These are phyloP conservation scores for Lepidium sativum DNA, from an alignment of 345 rosid species.

Conservation along the genomic window DNA sequence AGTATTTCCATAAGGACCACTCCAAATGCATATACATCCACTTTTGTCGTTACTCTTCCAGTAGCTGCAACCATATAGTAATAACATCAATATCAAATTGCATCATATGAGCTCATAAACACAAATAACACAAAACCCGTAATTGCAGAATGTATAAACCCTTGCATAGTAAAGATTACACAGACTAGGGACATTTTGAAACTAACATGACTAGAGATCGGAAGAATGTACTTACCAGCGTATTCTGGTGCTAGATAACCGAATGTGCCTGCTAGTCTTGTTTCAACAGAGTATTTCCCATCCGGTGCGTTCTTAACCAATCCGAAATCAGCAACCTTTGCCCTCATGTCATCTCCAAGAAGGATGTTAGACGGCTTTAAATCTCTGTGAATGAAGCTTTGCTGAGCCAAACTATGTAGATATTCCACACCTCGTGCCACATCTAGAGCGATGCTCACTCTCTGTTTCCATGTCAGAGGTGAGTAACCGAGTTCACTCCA, in stretches of 20 bases:
- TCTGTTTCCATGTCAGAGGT: constrained; percentile 71
- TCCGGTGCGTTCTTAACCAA: constrained; percentile 75
- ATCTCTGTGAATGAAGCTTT: constrained; percentile 82
- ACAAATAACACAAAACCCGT: too few relatives aligned
- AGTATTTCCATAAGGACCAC: constrained; percentile 77
- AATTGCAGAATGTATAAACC: too few relatives aligned
- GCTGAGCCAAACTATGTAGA: constrained; percentile 72
- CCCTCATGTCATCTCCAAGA: constrained; percentile 82
- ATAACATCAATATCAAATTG: neutral
- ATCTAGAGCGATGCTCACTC: constrained; percentile 67
- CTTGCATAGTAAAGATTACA: too few relatives aligned
- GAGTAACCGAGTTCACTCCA: constrained; percentile 29
- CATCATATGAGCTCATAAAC: neutral
- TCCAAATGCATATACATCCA: constrained; percentile 78
- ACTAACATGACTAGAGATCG: neutral
- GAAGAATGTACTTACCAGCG: constrained; percentile 43
- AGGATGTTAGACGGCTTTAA: constrained; percentile 80
- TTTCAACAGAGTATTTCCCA: constrained; percentile 68
- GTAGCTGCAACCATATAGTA: constrained; percentile 40
- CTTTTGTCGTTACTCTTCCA: constrained; percentile 78
- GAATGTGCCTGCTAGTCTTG: constrained; percentile 76
- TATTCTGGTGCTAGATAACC: constrained; percentile 94
- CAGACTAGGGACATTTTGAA: neutral
- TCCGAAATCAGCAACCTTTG: constrained; percentile 87
- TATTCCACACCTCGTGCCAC: constrained; percentile 86